These are phyloP conservation scores for Cercospora nicotianae DNA, from an alignment of 2,329 filamentous ascomycete genomes.

Conservation along the genomic window DNA sequence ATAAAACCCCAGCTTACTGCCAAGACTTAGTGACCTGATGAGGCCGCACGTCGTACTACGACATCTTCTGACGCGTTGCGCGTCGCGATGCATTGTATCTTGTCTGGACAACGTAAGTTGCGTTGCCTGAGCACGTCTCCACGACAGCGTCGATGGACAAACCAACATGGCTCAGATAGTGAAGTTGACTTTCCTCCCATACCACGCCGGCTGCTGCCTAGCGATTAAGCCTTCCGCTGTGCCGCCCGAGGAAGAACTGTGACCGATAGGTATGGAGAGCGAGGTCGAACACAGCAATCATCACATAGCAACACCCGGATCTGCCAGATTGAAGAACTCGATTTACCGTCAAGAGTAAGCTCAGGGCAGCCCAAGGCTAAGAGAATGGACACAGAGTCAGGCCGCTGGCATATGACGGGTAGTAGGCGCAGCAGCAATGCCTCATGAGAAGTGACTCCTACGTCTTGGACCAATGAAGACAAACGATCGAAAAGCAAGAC, in stretches of 20 bases:
- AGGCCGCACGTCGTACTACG: slow-evolving; percentile 7
- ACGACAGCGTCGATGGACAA: background rate
- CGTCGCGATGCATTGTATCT: background rate
- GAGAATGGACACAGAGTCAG: background rate
- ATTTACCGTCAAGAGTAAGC: background rate
- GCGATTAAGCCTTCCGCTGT: background rate
- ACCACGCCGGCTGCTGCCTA: slow-evolving; percentile 2
- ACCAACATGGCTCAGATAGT: background rate
- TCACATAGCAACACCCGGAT: background rate
- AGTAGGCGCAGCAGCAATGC: slow-evolving; percentile 2
- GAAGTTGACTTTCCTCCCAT: background rate
- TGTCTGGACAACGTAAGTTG: background rate
- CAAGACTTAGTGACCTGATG: slow-evolving; percentile 2
- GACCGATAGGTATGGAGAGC: background rate
- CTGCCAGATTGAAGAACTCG: no score
- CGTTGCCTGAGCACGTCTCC: background rate
- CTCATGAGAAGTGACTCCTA: background rate
- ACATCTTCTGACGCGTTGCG: background rate
- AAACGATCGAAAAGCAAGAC: background rate
- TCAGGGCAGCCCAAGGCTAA: background rate
- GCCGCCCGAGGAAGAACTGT: background rate
- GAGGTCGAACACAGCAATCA: no score
- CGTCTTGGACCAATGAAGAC: background rate
- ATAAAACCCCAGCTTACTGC: background rate
- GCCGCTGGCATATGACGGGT: background rate